Evolutionary conservation across 495 filamentous ascomycete species (phyloP).

Genomic region (Penicillium egyptiacum): DNA sequence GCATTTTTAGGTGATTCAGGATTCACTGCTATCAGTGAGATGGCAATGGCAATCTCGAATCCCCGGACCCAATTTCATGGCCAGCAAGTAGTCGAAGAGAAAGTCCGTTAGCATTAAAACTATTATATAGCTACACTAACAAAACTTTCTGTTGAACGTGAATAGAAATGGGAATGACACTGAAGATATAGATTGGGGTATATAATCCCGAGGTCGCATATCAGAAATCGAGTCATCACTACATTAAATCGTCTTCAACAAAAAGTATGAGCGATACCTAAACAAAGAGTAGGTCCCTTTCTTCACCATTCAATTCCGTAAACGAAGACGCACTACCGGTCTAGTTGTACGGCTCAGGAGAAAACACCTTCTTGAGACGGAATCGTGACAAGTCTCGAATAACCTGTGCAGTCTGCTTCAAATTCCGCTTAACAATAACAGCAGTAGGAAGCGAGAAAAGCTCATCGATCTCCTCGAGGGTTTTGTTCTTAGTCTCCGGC

Average conservation of each 20-base stretch:
- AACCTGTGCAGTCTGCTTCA: slow-evolving; percentile 39
- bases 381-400: slow-evolving; percentile 33
- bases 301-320: too few species aligned
- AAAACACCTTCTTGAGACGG: slow-evolving; percentile 39
- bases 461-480: slow-evolving; percentile 62
- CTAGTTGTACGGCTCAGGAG: slow-evolving; percentile 24
- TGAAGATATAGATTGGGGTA: not conserved
- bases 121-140: too few species aligned
- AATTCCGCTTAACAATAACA: slow-evolving; percentile 53
- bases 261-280: not conserved
- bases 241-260: not conserved
- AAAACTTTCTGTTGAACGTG: too few species aligned
- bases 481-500: slow-evolving; percentile 64
- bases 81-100: too few species aligned
- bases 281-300: too few species aligned
- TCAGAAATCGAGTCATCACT: not conserved
- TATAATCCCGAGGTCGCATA: not conserved
- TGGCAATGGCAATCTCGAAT: too few species aligned
- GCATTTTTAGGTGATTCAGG: too few species aligned
- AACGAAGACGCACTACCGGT: not conserved
- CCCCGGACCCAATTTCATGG: too few species aligned
- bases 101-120: too few species aligned
- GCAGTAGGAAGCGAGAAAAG: slow-evolving; percentile 56
- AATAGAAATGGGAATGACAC: not conserved
- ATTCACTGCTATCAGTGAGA: too few species aligned